Evolutionary conservation across 805 yeast genomes (phyloP), one percentile per base, ranked within the genome.

Genomic region (Tetrapisispora nanseiensis): DNA sequence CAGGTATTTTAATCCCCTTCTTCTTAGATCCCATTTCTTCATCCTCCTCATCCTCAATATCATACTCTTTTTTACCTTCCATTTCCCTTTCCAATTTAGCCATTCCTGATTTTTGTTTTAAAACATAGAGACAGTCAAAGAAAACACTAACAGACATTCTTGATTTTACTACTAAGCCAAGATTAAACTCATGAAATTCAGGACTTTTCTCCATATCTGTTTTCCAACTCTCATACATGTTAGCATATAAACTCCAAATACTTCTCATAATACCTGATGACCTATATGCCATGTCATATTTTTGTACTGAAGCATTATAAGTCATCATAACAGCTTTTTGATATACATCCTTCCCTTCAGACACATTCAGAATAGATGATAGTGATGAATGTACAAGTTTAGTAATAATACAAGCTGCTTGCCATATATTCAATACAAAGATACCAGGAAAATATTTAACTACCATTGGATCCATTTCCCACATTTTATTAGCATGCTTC

Each of bases 231-330:
- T 75, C 80, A 48, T 78, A 75, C 51, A 87, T 66, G 4, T 81
- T 72, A 39, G 81, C 75, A 61, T 84, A 84, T 45, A 87, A 69
- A 46, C 82, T 85, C 98, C 98, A 90, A 69, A 87, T 80, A 56
- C 87, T 87, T 54, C 83, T 75, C 92, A 92, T 86, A 45, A 92
- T 86, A 8, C 95, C 96, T 36, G 95, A 80, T 0, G 95, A 84
- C 50, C 97, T 74, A 59, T 85, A 86, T 0, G 97, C 86, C 71
- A 92, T 80, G 57, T 90, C 98, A 63, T 89, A 92, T 53, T 86
- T 86, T 52, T 86, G 68, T 23, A 90, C 81, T 0, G 96, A 86
- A 0, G 95, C 94, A 46, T 78, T 78, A 44, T 78, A 74, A 1
- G 92, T 78, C 36, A 84, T 62, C 16, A 73, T 68, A 19, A 84